These are phyloP conservation scores for Penicillium arizonense DNA, from an alignment of 495 filamentous ascomycete species.

Conservation along the genomic window DNA sequence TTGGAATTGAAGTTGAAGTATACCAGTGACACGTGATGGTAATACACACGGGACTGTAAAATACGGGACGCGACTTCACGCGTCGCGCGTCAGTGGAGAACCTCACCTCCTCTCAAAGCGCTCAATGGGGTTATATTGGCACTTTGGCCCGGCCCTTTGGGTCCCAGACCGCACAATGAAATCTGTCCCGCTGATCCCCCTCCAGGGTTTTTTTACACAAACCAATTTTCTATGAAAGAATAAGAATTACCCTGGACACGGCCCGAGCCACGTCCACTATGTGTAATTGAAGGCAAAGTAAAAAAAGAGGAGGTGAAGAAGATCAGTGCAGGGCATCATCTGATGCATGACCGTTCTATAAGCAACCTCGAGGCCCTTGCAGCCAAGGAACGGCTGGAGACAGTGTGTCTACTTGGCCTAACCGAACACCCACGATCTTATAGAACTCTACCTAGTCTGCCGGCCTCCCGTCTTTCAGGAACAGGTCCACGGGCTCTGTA, in stretches of 20 bases:
- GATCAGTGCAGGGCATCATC: neutral
- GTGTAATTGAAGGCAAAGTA: neutral
- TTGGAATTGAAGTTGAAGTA: neutral
- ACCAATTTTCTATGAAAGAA: neutral
- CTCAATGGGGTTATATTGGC: constrained; percentile 8
- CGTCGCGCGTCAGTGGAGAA: constrained; percentile 9
- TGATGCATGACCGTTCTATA: constrained; percentile 1
- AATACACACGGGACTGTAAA: neutral
- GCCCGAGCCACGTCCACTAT: neutral
- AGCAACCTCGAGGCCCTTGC: constrained; percentile 6
- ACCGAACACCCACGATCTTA: constrained; percentile 1
- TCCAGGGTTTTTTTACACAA: neutral
- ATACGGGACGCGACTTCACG: neutral
- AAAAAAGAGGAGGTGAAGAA: neutral
- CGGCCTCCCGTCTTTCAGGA: constrained; percentile 3
- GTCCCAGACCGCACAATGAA: constrained; percentile 11
- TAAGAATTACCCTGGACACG: neutral
- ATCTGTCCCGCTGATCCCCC: neutral
- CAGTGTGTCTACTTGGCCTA: neutral
- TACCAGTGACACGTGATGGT: neutral
- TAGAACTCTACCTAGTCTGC: neutral
- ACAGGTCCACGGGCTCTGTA: too few relatives aligned
- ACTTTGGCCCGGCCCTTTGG: neutral
- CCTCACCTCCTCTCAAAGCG: neutral
- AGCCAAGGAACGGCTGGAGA: constrained; percentile 5